Conservation (phyloP, 2,329 filamentous ascomycete genomes). For the Neonectria punicea region DNA sequence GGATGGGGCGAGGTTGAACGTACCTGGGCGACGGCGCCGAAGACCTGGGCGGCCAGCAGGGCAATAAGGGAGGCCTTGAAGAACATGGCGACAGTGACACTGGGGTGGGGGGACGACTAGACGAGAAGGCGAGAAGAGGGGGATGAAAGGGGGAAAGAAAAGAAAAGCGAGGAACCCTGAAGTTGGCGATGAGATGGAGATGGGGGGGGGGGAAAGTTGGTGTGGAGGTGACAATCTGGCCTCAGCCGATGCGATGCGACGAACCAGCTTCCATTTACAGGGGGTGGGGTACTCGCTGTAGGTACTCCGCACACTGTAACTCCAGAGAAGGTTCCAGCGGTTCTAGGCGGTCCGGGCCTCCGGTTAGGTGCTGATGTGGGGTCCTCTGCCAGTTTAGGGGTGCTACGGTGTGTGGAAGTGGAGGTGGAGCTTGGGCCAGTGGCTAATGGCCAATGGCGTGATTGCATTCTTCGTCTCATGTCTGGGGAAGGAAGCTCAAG, state of each 20-base stretch:
- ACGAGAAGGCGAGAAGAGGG: slow-evolving; percentile 12
- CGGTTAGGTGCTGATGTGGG: slow-evolving; percentile 1
- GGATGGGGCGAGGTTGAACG: slow-evolving; percentile 45
- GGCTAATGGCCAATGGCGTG: slow-evolving; percentile 30
- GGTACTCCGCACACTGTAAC: background rate
- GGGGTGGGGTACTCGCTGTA: slow-evolving; percentile 13
- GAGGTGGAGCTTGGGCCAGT: slow-evolving; percentile 25
- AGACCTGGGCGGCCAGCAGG: slow-evolving; percentile 75
- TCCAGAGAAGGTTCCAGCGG: slow-evolving; percentile 22
- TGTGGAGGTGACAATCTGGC: slow-evolving; percentile 44
- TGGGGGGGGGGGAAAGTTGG: slow-evolving; percentile 28
- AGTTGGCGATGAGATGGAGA: slow-evolving; percentile 32
- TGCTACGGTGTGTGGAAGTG: slow-evolving; percentile 22
- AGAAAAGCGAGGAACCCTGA: slow-evolving; percentile 15
- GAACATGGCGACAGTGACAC: slow-evolving; percentile 66
- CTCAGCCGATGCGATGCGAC: slow-evolving; percentile 35
- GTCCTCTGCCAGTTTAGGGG: slow-evolving; percentile 9
- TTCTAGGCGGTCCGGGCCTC: slow-evolving; percentile 9
- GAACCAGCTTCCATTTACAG: slow-evolving; percentile 29
- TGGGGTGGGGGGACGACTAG: slow-evolving; percentile 10
- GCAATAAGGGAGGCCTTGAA: slow-evolving; percentile 78
- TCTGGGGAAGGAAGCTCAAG: background rate
- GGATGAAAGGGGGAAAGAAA: slow-evolving; percentile 28
- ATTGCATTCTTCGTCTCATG: slow-evolving; percentile 5
- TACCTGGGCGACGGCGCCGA: slow-evolving; percentile 73